Conservation (phyloP, 805 yeast species). For the Nakazawaea ishiwadae region DNA sequence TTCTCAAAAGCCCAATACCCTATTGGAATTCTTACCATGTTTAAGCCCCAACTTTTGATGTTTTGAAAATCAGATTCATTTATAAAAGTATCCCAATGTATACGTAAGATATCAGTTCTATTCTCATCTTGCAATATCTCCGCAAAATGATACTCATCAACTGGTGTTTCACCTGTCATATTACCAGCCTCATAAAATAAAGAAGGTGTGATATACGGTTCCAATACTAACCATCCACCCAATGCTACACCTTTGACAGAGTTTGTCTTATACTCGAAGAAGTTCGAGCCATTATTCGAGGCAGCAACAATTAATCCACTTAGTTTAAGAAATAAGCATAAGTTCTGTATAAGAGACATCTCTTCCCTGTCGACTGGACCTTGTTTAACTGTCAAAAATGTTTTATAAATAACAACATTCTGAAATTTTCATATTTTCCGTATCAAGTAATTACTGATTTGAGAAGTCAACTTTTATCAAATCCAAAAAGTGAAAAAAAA, state of each 20-base stretch:
- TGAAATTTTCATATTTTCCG: too few relatives aligned
- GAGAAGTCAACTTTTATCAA: too few relatives aligned
- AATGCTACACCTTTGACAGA: constrained; percentile 60
- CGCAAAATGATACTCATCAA: constrained; percentile 77
- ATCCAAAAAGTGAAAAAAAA: too few relatives aligned
- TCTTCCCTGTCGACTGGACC: too few relatives aligned
- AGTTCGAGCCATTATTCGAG: background rate
- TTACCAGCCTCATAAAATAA: constrained; percentile 51
- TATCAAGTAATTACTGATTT: too few relatives aligned
- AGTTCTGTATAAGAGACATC: too few relatives aligned
- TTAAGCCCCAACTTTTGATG: constrained; percentile 63
- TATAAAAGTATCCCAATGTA: constrained; percentile 79
- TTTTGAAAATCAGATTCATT: constrained; percentile 65
- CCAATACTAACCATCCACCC: constrained; percentile 90
- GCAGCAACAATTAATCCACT: too few relatives aligned
- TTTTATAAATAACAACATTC: too few relatives aligned
- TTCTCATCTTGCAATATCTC: constrained; percentile 54
- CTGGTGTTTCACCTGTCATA: constrained; percentile 47
- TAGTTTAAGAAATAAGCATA: too few relatives aligned
- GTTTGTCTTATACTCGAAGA: background rate
- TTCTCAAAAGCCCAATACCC: constrained; percentile 89
- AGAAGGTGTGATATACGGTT: constrained; percentile 82
- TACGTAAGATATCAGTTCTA: constrained; percentile 44
- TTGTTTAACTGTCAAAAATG: too few relatives aligned
- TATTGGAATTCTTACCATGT: constrained; percentile 84